Evolutionary conservation across 1,139 yeast genomes (phyloP), one percentile per base, ranked within the genome.

Genomic region (Candida sp.): DNA sequence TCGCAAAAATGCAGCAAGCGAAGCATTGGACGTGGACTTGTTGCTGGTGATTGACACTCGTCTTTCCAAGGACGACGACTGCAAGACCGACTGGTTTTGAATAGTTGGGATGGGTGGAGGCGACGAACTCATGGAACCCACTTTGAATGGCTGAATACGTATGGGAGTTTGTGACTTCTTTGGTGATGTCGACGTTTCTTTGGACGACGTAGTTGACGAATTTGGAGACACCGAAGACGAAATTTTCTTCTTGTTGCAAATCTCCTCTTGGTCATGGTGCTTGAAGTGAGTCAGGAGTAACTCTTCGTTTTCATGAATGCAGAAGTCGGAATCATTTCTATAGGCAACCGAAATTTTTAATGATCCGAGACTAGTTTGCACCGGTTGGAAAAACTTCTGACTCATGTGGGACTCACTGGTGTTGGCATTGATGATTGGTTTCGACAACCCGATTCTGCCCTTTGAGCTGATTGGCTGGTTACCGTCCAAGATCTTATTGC

Each of bases 361-460:
- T 2, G 86, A 73, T 0, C 99, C 99, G 44, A 83, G 73, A 11
- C 89, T 84, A 0, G 97, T 90, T 51, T 80, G 78, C 2, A 94
- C 83, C 0, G 96, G 90, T 8, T 81, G 78, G 52, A 94, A 82
- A 51, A 77, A 77, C 62, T 82, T 83, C 48, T 84, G 88, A 26
- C 78, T 78, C 54, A 86, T 67, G 61, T 87, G 92, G 8, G 83
- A 66, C 17, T 78, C 82, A 0, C 75, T 70, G 62, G 59, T 66
- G 55, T 58, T 64, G 23, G 48, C 8, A 70, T 62, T 72, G 5
- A 83, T 75, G 2, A 91, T 79, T 2, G 87, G 75, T 62, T 87
- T 88, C 52, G 93, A 86, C 50, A 93, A 76, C 0, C 98, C 98
- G 27, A 91, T 82, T 55, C 98, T 72, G 2, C 97, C 97, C 61